Percentiles rank a stretch among this genome's conserved stretches.
Evolutionary conservation across 164 flowering plant genomes (phyloP).

Genomic region (Protea cynaroides): DNA sequence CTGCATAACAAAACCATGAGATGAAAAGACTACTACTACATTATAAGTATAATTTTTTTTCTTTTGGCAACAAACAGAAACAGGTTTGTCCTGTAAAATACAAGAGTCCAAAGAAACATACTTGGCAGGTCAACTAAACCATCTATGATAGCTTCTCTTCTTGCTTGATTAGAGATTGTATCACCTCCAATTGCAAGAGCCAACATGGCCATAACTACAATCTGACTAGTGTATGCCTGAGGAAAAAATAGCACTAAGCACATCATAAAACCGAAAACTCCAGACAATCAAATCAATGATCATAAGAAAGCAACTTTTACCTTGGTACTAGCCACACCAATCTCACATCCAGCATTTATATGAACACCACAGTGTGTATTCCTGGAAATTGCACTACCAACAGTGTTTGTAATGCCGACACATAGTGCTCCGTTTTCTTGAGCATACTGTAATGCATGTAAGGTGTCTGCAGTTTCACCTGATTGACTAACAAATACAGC

Average conservation of each 20-base stretch:
- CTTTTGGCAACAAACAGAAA: neutral
- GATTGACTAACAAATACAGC: conserved; percentile 98
- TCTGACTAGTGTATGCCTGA: conserved; percentile 98
- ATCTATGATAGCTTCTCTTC: conserved; percentile 84
- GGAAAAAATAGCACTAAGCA: neutral
- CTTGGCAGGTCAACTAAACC: conserved; percentile 82
- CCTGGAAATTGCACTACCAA: conserved; percentile 94
- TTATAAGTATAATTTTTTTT: neutral
- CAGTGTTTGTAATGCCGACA: conserved; percentile 96
- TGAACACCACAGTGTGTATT: conserved; percentile 95
- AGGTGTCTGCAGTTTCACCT: conserved; percentile 98
- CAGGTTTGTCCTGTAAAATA: neutral
- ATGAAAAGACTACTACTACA: neutral
- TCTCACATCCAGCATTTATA: conserved; percentile 96
- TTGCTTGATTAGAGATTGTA: conserved; percentile 62
- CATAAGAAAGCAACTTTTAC: conserved; percentile 23
- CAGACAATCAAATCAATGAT: neutral
- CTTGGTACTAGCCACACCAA: conserved; percentile 99
- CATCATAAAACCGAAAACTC: conserved; percentile 1
- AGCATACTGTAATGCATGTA: conserved; percentile 82
- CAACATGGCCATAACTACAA: conserved; percentile 93
- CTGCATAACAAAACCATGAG: conserved; percentile 32
- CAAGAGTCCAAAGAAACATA: conserved; percentile 28
- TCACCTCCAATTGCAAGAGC: conserved; percentile 90
- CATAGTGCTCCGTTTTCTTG: conserved; percentile 89